phyloP scores from a whole-genome alignment of 345 rosid species.

The Camelina hispida region DNA sequence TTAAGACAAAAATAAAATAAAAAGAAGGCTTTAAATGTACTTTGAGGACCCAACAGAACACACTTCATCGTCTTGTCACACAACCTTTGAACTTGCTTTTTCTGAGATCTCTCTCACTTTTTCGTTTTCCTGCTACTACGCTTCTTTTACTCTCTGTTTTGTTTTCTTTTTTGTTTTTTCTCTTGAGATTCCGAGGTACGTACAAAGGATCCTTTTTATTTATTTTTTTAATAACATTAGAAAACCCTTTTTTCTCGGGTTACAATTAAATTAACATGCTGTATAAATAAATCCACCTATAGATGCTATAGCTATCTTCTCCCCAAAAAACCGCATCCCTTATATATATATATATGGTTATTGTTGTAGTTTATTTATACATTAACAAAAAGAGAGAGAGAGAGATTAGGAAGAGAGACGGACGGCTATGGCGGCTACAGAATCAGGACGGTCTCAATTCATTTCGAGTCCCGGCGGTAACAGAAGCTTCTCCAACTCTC shows the following conservation, averaged over 20 bases:
- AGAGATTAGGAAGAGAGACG: constrained; percentile 14
- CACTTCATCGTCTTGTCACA: constrained; percentile 21
- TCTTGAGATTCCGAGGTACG: constrained; percentile 20
- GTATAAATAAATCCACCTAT: not conserved
- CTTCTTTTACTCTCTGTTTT: not conserved
- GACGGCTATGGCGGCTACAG: constrained; percentile 48
- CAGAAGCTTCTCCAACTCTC: constrained; percentile 65
- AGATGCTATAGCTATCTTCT: not conserved
- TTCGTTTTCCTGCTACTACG: constrained; percentile 9
- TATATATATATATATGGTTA: not conserved
- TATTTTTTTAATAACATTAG: too few relatives aligned
- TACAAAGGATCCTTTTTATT: not conserved
- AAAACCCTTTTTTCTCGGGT: not conserved
- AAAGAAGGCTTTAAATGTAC: constrained; percentile 6
- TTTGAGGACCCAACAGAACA: constrained; percentile 29
- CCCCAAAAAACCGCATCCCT: not conserved
- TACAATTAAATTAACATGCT: too few relatives aligned
- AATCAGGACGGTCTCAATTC: constrained; percentile 72
- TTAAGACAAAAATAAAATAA: not conserved
- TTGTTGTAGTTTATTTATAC: not conserved
- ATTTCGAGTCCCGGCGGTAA: constrained; percentile 64
- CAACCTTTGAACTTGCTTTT: constrained; percentile 17
- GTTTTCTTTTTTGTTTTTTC: not conserved
- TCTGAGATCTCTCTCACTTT: constrained; percentile 27
- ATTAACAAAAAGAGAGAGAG: constrained; percentile 11